Evolutionary conservation across 805 yeast species (phyloP), one percentile per base, ranked within the genome.

Genomic region (Zygotorulaspora danielsina): DNA sequence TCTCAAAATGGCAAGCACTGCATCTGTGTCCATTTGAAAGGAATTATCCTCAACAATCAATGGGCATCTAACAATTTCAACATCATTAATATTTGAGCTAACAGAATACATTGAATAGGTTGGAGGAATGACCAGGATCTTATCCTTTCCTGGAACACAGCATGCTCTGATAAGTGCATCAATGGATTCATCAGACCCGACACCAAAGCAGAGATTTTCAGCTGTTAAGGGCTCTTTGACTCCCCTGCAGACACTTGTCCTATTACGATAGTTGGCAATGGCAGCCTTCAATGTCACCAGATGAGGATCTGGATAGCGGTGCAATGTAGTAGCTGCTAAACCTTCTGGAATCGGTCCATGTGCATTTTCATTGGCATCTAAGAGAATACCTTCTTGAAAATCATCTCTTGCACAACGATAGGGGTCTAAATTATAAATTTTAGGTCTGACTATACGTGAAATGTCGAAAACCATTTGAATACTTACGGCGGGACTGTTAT

Each of bases 391-490:
- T 25, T 74, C 87, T 42, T 77, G 83, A 71, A 81, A 90, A 58
- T 90, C 97, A 57, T 93, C 98, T 65, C 98, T 72, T 3, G 98
- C 98, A 64, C 98, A 93, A 38, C 95, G 75, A 63, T 93, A 93
- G 6, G 98, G 97, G 67, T 84, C 88, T 40, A 93, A 70, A 2
- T 75, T 65, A 43, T 77, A 72, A 43, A 93, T 87, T 52, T 90
- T 93, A 15, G 96, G 95, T 63, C 98, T 74, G 2, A 85, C 82
- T 22, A 88, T 53, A 19, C 51, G 49, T 18, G 59, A 31, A 17
- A 62, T 42, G 36, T 59, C 56, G 31, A 61, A 60, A 2, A 50
- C 36, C 63, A 57, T 57, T 22, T 18, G 27, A 13, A 24, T 11
- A 24, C 15, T 6, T n/a, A n/a, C n/a, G n/a, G n/a, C n/a, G n/a